A percentile compares a stretch with the other conserved stretches of the same genome.
Evolutionary conservation across 2,329 filamentous ascomycete species (phyloP).

Genomic region (Beauveria brongniartii): DNA sequence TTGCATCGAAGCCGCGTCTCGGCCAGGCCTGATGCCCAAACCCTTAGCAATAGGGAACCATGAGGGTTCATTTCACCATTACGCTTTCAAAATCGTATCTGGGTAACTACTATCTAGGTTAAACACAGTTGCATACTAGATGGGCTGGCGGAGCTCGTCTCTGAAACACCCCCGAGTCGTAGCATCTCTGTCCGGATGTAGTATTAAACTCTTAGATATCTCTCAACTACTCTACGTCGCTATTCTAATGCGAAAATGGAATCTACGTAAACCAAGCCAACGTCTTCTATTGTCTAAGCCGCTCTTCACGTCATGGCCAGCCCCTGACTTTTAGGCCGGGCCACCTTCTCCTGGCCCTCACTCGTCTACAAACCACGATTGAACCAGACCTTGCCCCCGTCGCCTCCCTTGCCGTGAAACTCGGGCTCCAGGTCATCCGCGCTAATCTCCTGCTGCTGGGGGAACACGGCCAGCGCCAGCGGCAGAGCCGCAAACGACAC

Average conservation of each 20-base stretch:
- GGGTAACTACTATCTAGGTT: too few relatives aligned
- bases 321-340: not conserved
- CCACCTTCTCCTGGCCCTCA: too few relatives aligned
- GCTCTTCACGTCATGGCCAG: not conserved
- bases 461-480: conserved; percentile 83
- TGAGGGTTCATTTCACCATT: not conserved
- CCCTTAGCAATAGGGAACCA: not conserved
- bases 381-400: conserved; percentile 82
- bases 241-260: not conserved
- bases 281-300: not conserved
- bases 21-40: not conserved
- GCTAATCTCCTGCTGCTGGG: conserved; percentile 76
- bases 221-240: not conserved
- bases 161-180: not conserved
- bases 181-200: not conserved
- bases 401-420: conserved; percentile 74
- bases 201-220: not conserved
- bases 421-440: conserved; percentile 73
- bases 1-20: not conserved
- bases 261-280: not conserved
- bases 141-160: not conserved
- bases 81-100: not conserved
- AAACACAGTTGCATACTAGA: not conserved
- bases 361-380: conserved; percentile 76
- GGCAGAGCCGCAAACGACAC: conserved; percentile 87